Evolutionary conservation across 129 eudicot species (phyloP), one percentile per base, ranked within the genome.

Genomic region (Tagetes patula): DNA sequence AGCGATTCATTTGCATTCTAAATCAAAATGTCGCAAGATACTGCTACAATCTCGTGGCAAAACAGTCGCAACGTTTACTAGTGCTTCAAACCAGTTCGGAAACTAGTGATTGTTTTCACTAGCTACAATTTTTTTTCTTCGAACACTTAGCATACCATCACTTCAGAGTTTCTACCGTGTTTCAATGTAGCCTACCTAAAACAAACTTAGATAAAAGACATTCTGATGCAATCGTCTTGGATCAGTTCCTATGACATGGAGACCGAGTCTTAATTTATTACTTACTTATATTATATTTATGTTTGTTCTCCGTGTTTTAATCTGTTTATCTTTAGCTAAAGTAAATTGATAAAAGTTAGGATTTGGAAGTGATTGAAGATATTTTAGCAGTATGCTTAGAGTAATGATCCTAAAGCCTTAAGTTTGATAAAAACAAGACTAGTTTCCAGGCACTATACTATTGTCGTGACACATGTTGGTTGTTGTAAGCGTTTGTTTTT

Each of bases 331-430:
- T 32, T 46, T 67, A 4, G 7, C 8, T 34, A 37, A 54, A 54
- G 52, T 54, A 71, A 1, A 71, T 52, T 5, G 32, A 55, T 56
- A 71, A 71, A 71, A 39, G 36, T 70, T 50, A 70, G 63, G 63
- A 37, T 50, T 48, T 11, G 5, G 50, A 65, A 65, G 38, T 42
- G 3, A 65, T 7, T 4, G 20, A 65, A 6, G 38, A 70, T 45
- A 27, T 49, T 54, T 48, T 39, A 30, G 37, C 12, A 52, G 5
- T 43, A 66, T 64, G 37, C 43, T 66, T 66, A 20, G 14, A 41
- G 7, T 42, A n/a, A 37, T 39, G 48, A 32, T 65, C 70, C 69
- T 41, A 65, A 65, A 20, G 7, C 53, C 27, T 20, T 20, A 20
- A 20, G 27, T 20, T 66, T 7, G 34, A 65, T 40, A 7, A 42